Evolutionary conservation across 768 basidiomycete genomes (phyloP).

Genomic region (Peribolospora kevripleyi): DNA sequence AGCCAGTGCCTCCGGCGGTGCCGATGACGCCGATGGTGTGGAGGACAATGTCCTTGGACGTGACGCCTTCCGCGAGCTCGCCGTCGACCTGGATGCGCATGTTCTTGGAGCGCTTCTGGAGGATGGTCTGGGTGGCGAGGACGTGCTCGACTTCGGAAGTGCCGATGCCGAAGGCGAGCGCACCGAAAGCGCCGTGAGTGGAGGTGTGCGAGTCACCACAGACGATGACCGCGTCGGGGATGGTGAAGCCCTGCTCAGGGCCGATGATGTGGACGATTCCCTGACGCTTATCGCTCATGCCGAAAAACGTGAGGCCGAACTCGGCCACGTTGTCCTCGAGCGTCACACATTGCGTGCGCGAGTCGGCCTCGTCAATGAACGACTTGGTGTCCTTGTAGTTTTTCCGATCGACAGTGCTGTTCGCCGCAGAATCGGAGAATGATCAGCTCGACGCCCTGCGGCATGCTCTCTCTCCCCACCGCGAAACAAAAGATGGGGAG

Average conservation of each 20-base stretch:
- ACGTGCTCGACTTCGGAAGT: constrained; percentile 89
- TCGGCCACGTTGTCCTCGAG: constrained; percentile 75
- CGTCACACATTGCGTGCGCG: constrained; percentile 55
- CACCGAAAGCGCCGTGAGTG: constrained; percentile 80
- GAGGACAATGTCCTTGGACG: constrained; percentile 70
- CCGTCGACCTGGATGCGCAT: constrained; percentile 80
- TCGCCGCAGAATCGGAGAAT: not conserved
- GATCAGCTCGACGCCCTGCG: not conserved
- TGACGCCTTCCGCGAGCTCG: constrained; percentile 51
- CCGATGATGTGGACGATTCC: constrained; percentile 50
- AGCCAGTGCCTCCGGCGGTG: constrained; percentile 81
- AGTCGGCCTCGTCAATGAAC: constrained; percentile 61
- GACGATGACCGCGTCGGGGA: constrained; percentile 31
- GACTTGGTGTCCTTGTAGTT: constrained; percentile 42
- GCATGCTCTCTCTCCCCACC: no score
- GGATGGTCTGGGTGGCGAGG: constrained; percentile 67
- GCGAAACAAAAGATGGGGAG: not conserved
- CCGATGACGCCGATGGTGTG: constrained; percentile 77
- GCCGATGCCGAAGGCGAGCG: constrained; percentile 76
- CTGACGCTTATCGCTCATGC: constrained; percentile 68
- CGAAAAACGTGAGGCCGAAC: constrained; percentile 78
- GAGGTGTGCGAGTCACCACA: constrained; percentile 88
- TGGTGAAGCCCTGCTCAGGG: constrained; percentile 78
- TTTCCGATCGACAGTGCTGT: constrained; percentile 47
- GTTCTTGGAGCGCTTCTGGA: constrained; percentile 72